Evolutionary conservation across 306 rosid species (phyloP).

Genomic region (Quercus wislizeni): DNA sequence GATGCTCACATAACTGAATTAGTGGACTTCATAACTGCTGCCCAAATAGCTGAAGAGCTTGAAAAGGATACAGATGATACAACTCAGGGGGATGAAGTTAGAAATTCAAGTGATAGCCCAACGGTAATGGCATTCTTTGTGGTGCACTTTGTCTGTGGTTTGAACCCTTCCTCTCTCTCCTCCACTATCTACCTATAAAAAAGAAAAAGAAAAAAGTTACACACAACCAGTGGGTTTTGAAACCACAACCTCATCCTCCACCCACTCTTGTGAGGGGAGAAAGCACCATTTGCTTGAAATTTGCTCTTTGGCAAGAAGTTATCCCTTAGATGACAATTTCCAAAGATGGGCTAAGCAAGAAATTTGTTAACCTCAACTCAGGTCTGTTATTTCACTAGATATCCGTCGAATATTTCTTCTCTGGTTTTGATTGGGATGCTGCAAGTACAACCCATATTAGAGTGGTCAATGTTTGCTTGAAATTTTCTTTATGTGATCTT

Average conservation of each 20-base stretch:
- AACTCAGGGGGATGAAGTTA: conserved; percentile 34
- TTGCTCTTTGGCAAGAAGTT: too few species aligned
- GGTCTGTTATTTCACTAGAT: neutral
- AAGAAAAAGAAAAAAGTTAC: too few species aligned
- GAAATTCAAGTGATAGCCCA: conserved; percentile 2
- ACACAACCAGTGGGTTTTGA: too few species aligned
- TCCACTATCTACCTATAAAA: too few species aligned
- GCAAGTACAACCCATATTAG: neutral
- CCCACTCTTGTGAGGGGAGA: too few species aligned
- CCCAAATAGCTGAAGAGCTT: conserved; percentile 68
- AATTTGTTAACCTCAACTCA: neutral
- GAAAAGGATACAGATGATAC: conserved; percentile 53
- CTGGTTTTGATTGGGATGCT: neutral
- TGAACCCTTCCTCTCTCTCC: too few species aligned
- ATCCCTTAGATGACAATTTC: conserved; percentile 6
- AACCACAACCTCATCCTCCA: too few species aligned
- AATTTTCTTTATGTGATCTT: neutral
- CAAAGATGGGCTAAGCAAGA: neutral
- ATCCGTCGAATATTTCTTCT: neutral
- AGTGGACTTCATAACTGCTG: conserved; percentile 79
- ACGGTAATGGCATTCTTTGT: too few species aligned
- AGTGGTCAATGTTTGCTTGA: neutral
- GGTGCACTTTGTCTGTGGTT: too few species aligned
- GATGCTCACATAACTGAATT: conserved; percentile 65
- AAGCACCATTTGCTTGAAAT: too few species aligned